These are phyloP conservation scores for Populus davidiana DNA, from an alignment of 345 rosid genomes.

Conservation along the genomic window DNA sequence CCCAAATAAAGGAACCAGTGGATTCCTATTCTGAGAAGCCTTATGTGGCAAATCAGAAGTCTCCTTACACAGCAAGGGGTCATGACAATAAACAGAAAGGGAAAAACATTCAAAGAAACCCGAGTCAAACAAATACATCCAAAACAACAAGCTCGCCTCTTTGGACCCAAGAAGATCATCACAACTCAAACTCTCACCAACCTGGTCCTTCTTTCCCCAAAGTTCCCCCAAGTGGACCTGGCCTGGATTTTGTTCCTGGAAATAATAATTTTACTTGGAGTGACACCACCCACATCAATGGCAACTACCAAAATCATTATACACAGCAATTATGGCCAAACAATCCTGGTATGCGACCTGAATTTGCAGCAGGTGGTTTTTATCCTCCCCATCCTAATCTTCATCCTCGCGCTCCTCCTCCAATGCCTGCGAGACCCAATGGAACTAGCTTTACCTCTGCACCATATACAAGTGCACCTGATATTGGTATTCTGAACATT, in stretches of 20 bases:
- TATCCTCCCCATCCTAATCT: constrained; percentile 15
- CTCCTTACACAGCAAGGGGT: constrained; percentile 12
- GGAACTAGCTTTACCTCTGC: constrained; percentile 10
- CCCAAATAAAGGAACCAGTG: constrained; percentile 17
- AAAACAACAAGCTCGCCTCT: constrained; percentile 5
- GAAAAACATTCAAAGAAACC: constrained; percentile 18
- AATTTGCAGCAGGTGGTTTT: constrained; percentile 3
- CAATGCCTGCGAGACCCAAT: constrained; percentile 24
- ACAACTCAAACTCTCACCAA: constrained; percentile 20
- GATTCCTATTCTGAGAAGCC: constrained; percentile 14
- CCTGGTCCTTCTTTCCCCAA: constrained; percentile 17
- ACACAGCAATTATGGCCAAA: constrained; percentile 26
- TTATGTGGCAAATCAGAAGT: constrained; percentile 25
- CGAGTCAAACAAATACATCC: constrained; percentile 17
- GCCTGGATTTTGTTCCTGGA: constrained; percentile 20
- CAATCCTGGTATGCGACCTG: constrained; percentile 17
- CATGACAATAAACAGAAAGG: constrained; percentile 29
- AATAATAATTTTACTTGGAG: constrained; percentile 27
- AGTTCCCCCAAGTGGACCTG: constrained; percentile 18
- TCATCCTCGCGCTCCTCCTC: neutral
- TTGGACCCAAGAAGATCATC: constrained; percentile 23
- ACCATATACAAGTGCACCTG: constrained; percentile 22
- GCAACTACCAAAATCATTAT: constrained; percentile 17
- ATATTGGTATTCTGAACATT: constrained; percentile 27
- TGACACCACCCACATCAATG: constrained; percentile 10